Base-by-base conservation (phyloP, 352 stramenopile genomes). In the Aphanomyces euteiches region DNA sequence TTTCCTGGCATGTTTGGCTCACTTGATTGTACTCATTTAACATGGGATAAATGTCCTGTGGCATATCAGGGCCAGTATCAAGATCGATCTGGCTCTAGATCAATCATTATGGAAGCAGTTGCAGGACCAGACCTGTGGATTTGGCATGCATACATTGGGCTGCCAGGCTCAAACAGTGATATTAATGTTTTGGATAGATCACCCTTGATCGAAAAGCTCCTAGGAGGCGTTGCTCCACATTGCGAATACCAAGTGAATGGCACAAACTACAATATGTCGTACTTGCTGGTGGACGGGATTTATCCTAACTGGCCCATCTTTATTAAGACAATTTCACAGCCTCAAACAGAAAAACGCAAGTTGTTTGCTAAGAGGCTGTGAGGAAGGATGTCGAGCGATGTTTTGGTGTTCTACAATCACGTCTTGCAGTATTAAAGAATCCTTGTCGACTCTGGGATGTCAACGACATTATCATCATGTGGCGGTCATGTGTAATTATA, bases 131-230 rank as follows among this genome's bases (percentile, higher is more conserved):
- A 59, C 17, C 12, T 59, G 59, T 40, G 41, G 13, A 28, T 67
- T 15, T 67, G 41, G 38, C 59, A 67, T 21, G 8, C 7, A 21
- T 67, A 56, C 28, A 56, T 67, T 21, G 59, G 59, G 0, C 13
- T 45, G 34, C 59, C 59, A 7, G 59, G 59, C 36, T n/a, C 59
- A 7, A 19, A 36, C n/a, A 67, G 56, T 3, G 59, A 67, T 43
- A 67, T 67, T 43, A 67, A 60, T 28, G 19, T 67, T 8, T 45
- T 67, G 36, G 41, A 67, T 45, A 15, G 59, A 8, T 47, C 59
- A 8, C 17, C 38, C 7, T 28, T 67, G 17, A 8, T 67, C 1
- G 38, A 67, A 12, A 15, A 67, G 34, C 28, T 67, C 6, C 6
- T 67, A 7, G 10, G 41, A 7, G 59, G 59, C 1, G 38, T 19